These are phyloP conservation scores for Pulicaria dysenterica DNA, from an alignment of 129 eudicot genomes.

Conservation along the genomic window DNA sequence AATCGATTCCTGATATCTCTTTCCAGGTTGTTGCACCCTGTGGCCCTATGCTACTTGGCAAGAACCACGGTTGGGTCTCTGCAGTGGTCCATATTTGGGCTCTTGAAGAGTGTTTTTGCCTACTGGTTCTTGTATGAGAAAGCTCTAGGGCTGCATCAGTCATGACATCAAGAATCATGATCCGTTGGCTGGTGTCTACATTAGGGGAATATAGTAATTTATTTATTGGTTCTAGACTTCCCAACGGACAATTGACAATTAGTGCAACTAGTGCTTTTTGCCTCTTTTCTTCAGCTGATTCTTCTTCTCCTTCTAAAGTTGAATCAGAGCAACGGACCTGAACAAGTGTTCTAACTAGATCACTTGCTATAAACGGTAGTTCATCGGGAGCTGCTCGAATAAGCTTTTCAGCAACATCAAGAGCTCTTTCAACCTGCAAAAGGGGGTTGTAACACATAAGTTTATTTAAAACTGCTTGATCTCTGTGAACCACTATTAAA, in stretches of 20 bases:
- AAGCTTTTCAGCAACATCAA: conserved; percentile 85
- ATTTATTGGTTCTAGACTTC: conserved; percentile 62
- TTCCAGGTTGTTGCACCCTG: conserved; percentile 79
- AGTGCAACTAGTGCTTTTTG: conserved; percentile 75
- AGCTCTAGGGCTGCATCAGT: conserved; percentile 87
- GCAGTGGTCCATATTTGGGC: conserved; percentile 58
- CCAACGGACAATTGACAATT: conserved; percentile 67
- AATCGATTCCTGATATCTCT: conserved; percentile 58
- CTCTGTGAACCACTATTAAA: not conserved
- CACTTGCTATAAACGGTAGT: conserved; percentile 70
- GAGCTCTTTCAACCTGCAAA: conserved; percentile 91
- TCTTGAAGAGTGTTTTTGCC: conserved; percentile 41
- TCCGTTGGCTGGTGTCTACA: conserved; percentile 83
- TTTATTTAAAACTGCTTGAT: not conserved
- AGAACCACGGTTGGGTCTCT: conserved; percentile 84
- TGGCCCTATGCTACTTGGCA: conserved; percentile 72
- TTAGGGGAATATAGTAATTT: conserved; percentile 83
- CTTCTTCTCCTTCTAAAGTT: conserved; percentile 86
- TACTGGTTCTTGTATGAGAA: conserved; percentile 49
- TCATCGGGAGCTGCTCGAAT: conserved; percentile 94
- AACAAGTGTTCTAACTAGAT: conserved; percentile 70
- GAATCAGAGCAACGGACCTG: conserved; percentile 85
- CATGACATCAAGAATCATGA: conserved; percentile 87
- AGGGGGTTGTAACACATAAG: not conserved
- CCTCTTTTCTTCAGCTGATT: conserved; percentile 86